phyloP scores from a whole-genome alignment of 352 stramenopile genomes.

The Blastocystis hominis region DNA sequence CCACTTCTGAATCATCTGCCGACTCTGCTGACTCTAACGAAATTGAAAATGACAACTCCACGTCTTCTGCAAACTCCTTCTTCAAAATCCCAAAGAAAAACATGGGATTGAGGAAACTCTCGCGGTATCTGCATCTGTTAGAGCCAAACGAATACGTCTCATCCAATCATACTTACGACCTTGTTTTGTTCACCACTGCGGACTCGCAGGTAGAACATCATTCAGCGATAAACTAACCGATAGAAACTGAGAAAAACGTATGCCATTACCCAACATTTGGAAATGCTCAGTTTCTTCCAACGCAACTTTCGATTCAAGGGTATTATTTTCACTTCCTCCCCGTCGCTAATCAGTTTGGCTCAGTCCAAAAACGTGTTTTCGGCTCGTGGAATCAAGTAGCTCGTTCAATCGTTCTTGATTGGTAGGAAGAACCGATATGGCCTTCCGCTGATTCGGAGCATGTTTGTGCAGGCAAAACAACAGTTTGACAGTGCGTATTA shows the following conservation, averaged over 20 bases:
- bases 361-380: not conserved
- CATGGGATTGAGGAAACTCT: too few relatives aligned
- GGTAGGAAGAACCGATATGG: not conserved
- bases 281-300: slow-evolving; percentile 29
- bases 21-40: too few relatives aligned
- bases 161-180: not conserved
- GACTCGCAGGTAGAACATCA: not conserved
- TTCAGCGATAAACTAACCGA: not conserved
- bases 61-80: too few relatives aligned
- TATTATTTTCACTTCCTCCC: slow-evolving; percentile 5
- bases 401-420: not conserved
- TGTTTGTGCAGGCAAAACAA: not conserved
- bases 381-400: not conserved
- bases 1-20: too few relatives aligned
- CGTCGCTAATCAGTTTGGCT: not conserved
- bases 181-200: slow-evolving; percentile 34
- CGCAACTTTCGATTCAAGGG: not conserved
- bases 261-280: not conserved
- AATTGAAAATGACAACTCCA: too few relatives aligned
- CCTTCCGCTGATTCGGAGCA: not conserved
- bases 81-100: too few relatives aligned
- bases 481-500: not conserved
- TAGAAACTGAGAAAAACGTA: not conserved
- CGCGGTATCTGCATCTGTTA: too few relatives aligned
- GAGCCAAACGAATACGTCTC: not conserved